Percentiles rank a stretch among this genome's conserved stretches.
Evolutionary conservation across 176 grass and related monocot species (phyloP).

Genomic region (Zizania latifolia): DNA sequence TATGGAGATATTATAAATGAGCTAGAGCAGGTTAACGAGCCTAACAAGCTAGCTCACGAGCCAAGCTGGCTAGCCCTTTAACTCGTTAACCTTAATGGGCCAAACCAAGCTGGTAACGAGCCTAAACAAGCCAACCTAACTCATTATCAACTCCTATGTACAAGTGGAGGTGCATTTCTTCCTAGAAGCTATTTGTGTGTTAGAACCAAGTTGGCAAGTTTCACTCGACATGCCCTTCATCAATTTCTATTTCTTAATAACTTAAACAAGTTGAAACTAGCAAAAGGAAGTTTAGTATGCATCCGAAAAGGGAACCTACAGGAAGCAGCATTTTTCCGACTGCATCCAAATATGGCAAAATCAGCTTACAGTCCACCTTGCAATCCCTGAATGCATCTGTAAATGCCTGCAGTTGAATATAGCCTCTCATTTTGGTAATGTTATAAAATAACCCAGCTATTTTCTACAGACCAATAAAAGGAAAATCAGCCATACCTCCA

Average conservation of each 20-base stretch:
- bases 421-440: conserved; percentile 25
- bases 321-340: conserved; percentile 51
- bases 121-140: too few relatives aligned
- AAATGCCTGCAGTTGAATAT: conserved; percentile 58
- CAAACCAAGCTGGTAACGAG: too few relatives aligned
- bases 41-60: too few relatives aligned
- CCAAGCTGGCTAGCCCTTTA: too few relatives aligned
- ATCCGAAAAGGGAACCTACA: conserved; percentile 42
- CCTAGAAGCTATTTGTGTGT: not conserved
- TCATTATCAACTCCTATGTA: too few relatives aligned
- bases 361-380: conserved; percentile 66
- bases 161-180: not conserved
- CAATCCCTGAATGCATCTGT: conserved; percentile 56
- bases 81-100: too few relatives aligned
- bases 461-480: conserved; percentile 6
- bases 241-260: not conserved
- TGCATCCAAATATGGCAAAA: conserved; percentile 52
- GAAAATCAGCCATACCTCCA: conserved; percentile 48
- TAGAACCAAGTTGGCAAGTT: not conserved
- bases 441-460: conserved; percentile 4
- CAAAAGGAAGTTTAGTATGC: not conserved
- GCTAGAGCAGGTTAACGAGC: too few relatives aligned
- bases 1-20: too few relatives aligned
- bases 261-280: not conserved
- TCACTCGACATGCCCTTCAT: not conserved